Percentiles rank a stretch among this genome's conserved stretches.
Evolutionary conservation across 1,284 basidiomycete species (phyloP).

Genomic region (Tylopilus sp.): DNA sequence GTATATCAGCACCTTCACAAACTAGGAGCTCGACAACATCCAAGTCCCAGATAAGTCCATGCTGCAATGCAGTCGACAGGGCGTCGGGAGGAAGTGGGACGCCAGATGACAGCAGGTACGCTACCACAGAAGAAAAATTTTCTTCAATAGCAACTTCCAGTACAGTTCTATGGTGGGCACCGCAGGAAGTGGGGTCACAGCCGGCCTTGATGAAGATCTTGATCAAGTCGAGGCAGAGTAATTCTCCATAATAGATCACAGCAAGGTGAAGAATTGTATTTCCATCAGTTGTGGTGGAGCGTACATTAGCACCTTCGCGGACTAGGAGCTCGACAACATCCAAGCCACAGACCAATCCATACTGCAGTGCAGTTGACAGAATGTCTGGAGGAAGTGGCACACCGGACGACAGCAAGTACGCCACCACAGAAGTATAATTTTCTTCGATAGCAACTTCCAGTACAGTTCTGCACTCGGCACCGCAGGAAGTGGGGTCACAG

Average conservation of each 20-base stretch:
- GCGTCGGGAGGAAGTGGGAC: not conserved
- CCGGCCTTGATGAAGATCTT: not conserved
- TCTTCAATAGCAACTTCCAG: not conserved
- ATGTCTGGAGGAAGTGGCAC: no score
- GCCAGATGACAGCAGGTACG: not conserved
- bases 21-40: no score
- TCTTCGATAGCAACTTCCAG: not conserved
- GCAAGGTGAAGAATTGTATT: not conserved
- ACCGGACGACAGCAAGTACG: not conserved
- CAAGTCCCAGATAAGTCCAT: no score
- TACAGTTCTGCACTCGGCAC: not conserved
- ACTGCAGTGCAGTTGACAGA: no score
- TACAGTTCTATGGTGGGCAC: not conserved
- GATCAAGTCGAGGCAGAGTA: not conserved
- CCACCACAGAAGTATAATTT: constrained; percentile 2
- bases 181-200: not conserved
- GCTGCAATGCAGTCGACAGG: no score
- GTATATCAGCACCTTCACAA: no score
- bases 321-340: not conserved
- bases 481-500: not conserved
- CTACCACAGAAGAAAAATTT: not conserved
- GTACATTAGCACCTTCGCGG: not conserved
- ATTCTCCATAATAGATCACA: not conserved
- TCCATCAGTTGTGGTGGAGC: not conserved
- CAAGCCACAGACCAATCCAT: not conserved